Percentiles rank a stretch among this genome's conserved stretches.
phyloP scores from a whole-genome alignment of 768 basidiomycete species.

The Leccinellum rugosiceps region DNA sequence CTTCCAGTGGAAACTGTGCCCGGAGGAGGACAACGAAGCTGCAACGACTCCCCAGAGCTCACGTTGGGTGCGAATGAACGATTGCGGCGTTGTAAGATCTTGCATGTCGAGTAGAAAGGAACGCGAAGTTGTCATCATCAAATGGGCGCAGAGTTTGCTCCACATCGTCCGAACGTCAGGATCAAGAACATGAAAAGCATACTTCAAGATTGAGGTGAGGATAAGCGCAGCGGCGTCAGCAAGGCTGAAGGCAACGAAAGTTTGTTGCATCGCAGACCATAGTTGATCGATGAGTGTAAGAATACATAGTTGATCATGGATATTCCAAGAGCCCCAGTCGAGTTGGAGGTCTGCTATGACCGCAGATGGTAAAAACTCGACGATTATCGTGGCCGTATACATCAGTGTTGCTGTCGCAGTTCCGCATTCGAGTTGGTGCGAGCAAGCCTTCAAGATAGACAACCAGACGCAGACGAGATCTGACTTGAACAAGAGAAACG shows the following conservation, averaged over 20 bases:
- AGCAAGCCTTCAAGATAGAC: conserved; percentile 50
- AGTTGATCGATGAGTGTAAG: conserved; percentile 43
- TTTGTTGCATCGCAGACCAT: conserved; percentile 51
- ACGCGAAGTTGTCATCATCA: conserved; percentile 43
- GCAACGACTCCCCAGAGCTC: conserved; percentile 50
- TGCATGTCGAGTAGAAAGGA: conserved; percentile 37
- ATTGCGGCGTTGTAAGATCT: conserved; percentile 24
- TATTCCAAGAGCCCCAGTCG: conserved; percentile 20
- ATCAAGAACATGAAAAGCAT: conserved; percentile 40
- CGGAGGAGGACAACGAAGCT: conserved; percentile 27
- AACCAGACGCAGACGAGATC: conserved; percentile 49
- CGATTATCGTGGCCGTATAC: conserved; percentile 35
- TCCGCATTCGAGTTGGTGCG: conserved; percentile 40
- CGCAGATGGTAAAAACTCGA: conserved; percentile 32
- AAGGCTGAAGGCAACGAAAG: conserved; percentile 42
- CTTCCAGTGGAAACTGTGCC: conserved; percentile 34
- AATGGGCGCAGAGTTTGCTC: conserved; percentile 46
- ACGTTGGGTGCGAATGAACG: conserved; percentile 25
- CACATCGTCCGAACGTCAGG: conserved; percentile 40
- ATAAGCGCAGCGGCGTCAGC: conserved; percentile 44
- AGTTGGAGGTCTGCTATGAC: conserved; percentile 4
- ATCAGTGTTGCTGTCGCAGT: conserved; percentile 34
- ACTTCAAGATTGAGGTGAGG: conserved; percentile 43
- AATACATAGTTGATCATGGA: conserved; percentile 33
- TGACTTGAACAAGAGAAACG: conserved; percentile 26